Conservation (phyloP, 2,329 filamentous ascomycete species). For the Colletotrichum tropicicola region DNA sequence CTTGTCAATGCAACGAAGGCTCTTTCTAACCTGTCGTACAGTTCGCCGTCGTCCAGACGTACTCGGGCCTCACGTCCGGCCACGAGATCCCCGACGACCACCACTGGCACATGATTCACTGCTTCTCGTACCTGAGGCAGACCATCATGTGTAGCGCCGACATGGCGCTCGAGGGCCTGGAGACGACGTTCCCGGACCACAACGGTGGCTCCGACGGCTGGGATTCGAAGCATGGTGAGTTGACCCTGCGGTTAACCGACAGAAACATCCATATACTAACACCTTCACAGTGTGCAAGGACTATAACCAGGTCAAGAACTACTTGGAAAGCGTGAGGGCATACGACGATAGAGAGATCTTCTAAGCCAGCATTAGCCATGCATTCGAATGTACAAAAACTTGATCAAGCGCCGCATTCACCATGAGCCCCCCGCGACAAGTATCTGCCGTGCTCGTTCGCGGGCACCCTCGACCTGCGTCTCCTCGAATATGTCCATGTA, state of each 20-base stretch:
- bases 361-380: slow-evolving; percentile 31
- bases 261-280: no score
- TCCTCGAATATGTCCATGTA: no score
- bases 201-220: slow-evolving; percentile 56
- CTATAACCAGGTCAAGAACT: slow-evolving; percentile 49
- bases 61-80: slow-evolving; percentile 49
- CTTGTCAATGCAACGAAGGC: no score
- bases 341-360: slow-evolving; percentile 55
- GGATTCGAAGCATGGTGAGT: slow-evolving; percentile 54
- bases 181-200: slow-evolving; percentile 56
- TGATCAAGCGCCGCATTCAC: no score
- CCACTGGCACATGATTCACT: slow-evolving; percentile 58
- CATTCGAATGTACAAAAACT: background rate
- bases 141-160: slow-evolving; percentile 56
- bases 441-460: background rate
- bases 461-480: background rate
- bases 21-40: background rate
- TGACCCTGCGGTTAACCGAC: no score
- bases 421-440: no score
- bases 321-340: slow-evolving; percentile 53
- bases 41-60: slow-evolving; percentile 53
- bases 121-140: slow-evolving; percentile 57
- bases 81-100: slow-evolving; percentile 51
- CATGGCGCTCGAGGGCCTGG: slow-evolving; percentile 54
- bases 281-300: slow-evolving; percentile 50